phyloP scores from a whole-genome alignment of 345 rosid genomes.

The Acer yangbiense region DNA sequence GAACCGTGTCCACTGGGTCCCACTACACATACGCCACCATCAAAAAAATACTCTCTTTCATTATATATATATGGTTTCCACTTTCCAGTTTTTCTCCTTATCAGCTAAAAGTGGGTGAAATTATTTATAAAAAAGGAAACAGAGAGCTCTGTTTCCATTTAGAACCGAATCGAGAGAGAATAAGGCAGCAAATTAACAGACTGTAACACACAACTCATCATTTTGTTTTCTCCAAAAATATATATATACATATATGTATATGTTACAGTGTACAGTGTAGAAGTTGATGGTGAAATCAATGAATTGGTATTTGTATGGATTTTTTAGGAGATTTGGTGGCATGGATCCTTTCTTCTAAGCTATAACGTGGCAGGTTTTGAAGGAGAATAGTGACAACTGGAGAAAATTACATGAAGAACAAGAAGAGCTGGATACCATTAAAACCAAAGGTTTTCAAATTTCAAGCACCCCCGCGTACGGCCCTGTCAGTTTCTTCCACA shows the following conservation, averaged over 20 bases:
- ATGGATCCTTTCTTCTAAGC: conserved; percentile 32
- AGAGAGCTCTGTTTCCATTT: neutral
- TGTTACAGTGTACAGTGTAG: no score
- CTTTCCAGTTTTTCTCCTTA: conserved; percentile 20
- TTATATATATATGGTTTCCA: conserved; percentile 24
- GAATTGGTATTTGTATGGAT: neutral
- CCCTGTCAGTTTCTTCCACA: neutral
- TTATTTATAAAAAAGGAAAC: neutral
- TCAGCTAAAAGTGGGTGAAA: conserved; percentile 17
- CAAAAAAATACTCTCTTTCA: conserved; percentile 29
- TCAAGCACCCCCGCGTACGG: neutral
- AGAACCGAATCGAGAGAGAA: no score
- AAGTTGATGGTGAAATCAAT: neutral
- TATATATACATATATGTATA: no score
- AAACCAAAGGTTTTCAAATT: conserved; percentile 3
- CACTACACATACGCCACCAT: conserved; percentile 43
- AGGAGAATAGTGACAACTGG: conserved; percentile 50
- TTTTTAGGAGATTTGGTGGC: conserved; percentile 20
- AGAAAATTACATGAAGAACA: conserved; percentile 26
- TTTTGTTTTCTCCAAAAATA: no score
- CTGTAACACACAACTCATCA: neutral
- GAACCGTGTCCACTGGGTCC: conserved; percentile 75
- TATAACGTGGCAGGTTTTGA: conserved; percentile 47
- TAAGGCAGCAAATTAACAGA: neutral
- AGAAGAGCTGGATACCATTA: conserved; percentile 54